A percentile compares a stretch with the other conserved stretches of the same genome.
Evolutionary conservation across 441 rosid genomes (phyloP).

Genomic region (Codiaeum variegatum): DNA sequence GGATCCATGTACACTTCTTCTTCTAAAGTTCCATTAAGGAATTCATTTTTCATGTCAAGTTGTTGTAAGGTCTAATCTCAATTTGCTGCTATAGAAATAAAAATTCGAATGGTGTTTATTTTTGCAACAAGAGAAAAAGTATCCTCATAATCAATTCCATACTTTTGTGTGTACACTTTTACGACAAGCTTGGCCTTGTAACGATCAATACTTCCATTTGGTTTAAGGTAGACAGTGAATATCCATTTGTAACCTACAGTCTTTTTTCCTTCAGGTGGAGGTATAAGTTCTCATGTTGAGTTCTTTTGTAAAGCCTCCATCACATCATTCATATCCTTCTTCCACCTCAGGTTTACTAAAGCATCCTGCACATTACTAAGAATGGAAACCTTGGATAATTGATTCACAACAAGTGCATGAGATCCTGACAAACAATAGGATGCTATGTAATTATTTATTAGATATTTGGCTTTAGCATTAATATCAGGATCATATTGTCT

Average conservation of each 20-base stretch:
- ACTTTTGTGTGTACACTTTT: background rate
- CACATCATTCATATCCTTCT: background rate
- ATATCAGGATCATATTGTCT: background rate
- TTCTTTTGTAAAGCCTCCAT: background rate
- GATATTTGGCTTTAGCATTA: background rate
- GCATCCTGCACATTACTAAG: background rate
- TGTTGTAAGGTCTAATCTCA: background rate
- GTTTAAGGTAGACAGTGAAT: too few relatives aligned
- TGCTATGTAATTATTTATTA: background rate
- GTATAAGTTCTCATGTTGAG: background rate
- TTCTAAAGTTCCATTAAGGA: too few relatives aligned
- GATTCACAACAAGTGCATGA: background rate
- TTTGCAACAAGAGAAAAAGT: background rate
- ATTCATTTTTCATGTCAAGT: too few relatives aligned
- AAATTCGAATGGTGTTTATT: too few relatives aligned
- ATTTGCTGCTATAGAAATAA: background rate
- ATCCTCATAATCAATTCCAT: background rate
- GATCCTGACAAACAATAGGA: background rate
- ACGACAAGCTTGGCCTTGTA: background rate
- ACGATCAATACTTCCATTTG: too few relatives aligned
- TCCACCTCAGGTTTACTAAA: background rate
- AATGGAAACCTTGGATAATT: background rate
- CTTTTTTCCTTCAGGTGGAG: background rate
- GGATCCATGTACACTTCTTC: too few relatives aligned
- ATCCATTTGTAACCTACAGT: background rate